Base-by-base conservation (phyloP, 805 yeast genomes). In the Starmera caribaea region DNA sequence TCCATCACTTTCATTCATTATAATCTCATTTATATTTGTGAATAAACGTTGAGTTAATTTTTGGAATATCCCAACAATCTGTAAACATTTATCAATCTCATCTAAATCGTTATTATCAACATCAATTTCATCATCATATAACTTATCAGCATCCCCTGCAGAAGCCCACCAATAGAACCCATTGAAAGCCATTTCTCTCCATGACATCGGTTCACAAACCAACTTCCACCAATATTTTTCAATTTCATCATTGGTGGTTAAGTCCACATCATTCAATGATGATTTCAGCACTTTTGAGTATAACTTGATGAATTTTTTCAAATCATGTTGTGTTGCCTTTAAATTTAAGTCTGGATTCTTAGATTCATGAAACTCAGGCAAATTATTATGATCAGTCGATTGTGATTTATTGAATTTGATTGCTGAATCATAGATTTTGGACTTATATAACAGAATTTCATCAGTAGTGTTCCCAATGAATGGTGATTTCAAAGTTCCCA, bases 131-230 rank as follows among this genome's bases (percentile, higher is more conserved):
- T 69, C 71, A 26, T 62, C 65, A 35, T 63, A 61, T 16, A 60
- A 53, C 17, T 55, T 57, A 13, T 65, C 63, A 32, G 69, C 66
- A 43, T 79, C 82, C 8, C 92, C 95, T 1, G 92, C 90, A 27
- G 83, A 72, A 3, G 95, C 95, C 87, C 90, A 84, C 92, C 92
- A 84, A 16, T 82, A 63, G 42, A 83, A 71, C 1, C 88, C 88
- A 39, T 73, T 66, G 83, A 84, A 79, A 1, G 79, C 62, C 32
- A 72, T 63, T 47, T 76, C 79, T 39, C 66, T 64, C 72, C 83
- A 69, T 2, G 81, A 68, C 16, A 68, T 55, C 2, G 76, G 65
- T 37, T 71, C 76, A 1, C 73, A 64, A 11, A 67, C 66, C 3
- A 54, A 48, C 10, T 52, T 39, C 75, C 76, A 70, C 74, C 73